phyloP scores from a whole-genome alignment of 805 yeast genomes.

The Wickerhamiella qilinensis region DNA sequence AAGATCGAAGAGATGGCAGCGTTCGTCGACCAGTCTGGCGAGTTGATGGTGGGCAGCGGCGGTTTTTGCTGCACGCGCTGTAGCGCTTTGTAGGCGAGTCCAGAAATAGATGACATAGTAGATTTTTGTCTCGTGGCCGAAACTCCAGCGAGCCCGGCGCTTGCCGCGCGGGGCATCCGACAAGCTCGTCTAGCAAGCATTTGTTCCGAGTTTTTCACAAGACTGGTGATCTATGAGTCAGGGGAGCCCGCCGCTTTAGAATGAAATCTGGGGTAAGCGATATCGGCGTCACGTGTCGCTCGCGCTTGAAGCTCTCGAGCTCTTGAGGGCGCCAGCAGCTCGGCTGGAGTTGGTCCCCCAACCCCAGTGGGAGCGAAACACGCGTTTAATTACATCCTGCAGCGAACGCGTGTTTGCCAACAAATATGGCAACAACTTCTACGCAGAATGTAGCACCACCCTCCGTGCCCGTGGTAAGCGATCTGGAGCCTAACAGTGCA shows the following conservation, averaged over 20 bases:
- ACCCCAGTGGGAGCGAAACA: background rate
- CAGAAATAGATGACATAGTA: slow-evolving; percentile 54
- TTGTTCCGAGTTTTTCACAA: too few relatives aligned
- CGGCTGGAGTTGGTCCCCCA: too few relatives aligned
- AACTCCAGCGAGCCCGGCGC: background rate
- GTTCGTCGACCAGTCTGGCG: slow-evolving; percentile 91
- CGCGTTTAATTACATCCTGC: background rate
- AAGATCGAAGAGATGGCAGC: slow-evolving; percentile 91
- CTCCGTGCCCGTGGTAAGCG: background rate
- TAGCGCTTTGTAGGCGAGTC: slow-evolving; percentile 82
- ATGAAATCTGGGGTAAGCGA: background rate
- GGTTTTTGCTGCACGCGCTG: slow-evolving; percentile 81
- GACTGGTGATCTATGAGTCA: background rate
- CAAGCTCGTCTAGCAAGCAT: background rate
- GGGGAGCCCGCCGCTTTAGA: too few relatives aligned
- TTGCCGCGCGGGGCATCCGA: background rate
- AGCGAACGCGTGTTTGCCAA: background rate
- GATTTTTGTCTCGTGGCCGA: background rate
- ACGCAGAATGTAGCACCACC: background rate
- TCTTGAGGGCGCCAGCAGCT: too few relatives aligned
- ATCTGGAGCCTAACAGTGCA: background rate
- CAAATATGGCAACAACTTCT: background rate
- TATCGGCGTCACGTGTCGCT: background rate
- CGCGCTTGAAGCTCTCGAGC: too few relatives aligned
- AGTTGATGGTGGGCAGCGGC: slow-evolving; percentile 78